Conservation (phyloP, 208 protist genomes). For the Leishmania martiniquensis region DNA sequence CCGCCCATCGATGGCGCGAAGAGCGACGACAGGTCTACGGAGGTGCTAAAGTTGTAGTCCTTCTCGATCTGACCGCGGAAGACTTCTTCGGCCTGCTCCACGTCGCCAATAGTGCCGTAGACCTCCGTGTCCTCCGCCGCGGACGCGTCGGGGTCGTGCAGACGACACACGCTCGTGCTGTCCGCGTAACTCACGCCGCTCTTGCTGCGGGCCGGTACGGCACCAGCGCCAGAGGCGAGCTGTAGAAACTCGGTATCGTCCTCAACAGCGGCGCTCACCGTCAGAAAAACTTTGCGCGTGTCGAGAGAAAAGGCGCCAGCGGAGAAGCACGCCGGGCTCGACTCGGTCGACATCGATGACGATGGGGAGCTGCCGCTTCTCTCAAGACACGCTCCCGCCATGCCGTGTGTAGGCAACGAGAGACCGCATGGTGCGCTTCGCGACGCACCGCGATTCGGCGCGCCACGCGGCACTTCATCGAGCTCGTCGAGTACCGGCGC, state of each 20-base stretch:
- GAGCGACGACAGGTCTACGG: constrained; percentile 23
- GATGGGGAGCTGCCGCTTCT: not conserved
- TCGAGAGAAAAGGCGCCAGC: constrained; percentile 1
- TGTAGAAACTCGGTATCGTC: constrained; percentile 5
- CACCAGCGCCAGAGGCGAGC: not conserved
- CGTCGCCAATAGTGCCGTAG: constrained; percentile 56
- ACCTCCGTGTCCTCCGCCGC: constrained; percentile 51
- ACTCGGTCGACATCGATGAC: not conserved
- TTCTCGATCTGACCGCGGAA: constrained; percentile 84
- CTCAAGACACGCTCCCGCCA: not conserved
- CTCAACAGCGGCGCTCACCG: not conserved
- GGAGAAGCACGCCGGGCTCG: not conserved
- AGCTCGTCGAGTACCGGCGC: not conserved
- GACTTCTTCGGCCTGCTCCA: constrained; percentile 67
- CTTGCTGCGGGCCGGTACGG: not conserved
- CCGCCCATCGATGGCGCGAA: constrained; percentile 14
- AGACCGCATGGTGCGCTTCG: not conserved
- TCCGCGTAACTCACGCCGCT: not conserved
- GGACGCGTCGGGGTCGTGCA: constrained; percentile 14
- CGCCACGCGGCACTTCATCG: constrained; percentile 1
- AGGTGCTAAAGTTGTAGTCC: constrained; percentile 80
- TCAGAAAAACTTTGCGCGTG: constrained; percentile 28
- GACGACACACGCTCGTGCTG: not conserved
- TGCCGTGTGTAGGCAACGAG: not conserved
- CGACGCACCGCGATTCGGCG: not conserved